Percentiles rank a stretch among this genome's conserved stretches.
These are phyloP conservation scores for Saksenaea vasiformis DNA, from an alignment of 371 early-diverging fungal species.

Conservation along the genomic window DNA sequence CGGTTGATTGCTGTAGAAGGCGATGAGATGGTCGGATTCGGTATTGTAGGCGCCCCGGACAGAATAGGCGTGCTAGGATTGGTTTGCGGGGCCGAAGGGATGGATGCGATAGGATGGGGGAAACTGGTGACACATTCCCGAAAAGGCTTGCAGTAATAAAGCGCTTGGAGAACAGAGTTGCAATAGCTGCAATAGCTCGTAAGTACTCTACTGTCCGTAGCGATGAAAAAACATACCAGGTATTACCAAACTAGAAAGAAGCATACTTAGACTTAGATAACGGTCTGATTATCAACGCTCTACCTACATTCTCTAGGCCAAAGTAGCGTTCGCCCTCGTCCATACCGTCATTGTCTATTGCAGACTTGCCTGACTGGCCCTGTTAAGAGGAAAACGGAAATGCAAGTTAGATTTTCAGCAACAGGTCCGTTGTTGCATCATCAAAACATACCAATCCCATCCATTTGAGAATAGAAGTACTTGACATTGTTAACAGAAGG, in stretches of 20 bases:
- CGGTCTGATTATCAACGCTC: not conserved
- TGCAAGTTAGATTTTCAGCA: not conserved
- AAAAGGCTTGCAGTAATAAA: slow-evolving; percentile 95
- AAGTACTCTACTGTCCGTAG: not conserved
- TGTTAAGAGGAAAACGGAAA: slow-evolving; percentile 17
- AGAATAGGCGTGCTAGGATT: slow-evolving; percentile 25
- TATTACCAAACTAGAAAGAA: slow-evolving; percentile 84
- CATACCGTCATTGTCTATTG: slow-evolving; percentile 30
- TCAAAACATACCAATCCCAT: slow-evolving; percentile 68
- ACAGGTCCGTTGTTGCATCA: not conserved
- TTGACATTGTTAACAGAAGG: slow-evolving; percentile 28
- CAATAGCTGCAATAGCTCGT: slow-evolving; percentile 69
- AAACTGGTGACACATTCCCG: slow-evolving; percentile 87
- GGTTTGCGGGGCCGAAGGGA: slow-evolving; percentile 30
- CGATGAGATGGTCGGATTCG: slow-evolving; percentile 3
- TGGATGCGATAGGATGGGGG: slow-evolving; percentile 46
- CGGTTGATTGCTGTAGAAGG: slow-evolving; percentile 19
- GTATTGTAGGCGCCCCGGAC: slow-evolving; percentile 23
- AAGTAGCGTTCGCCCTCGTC: slow-evolving; percentile 75
- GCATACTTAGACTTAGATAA: not conserved
- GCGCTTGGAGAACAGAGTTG: slow-evolving; percentile 94
- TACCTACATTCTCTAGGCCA: slow-evolving; percentile 90
- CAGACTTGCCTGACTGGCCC: slow-evolving; percentile 48
- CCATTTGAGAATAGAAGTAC: slow-evolving; percentile 86
- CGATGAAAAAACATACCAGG: slow-evolving; percentile 64